Base-by-base conservation (phyloP, 2,329 filamentous ascomycete species). In the Corniculantispora saksenae region DNA sequence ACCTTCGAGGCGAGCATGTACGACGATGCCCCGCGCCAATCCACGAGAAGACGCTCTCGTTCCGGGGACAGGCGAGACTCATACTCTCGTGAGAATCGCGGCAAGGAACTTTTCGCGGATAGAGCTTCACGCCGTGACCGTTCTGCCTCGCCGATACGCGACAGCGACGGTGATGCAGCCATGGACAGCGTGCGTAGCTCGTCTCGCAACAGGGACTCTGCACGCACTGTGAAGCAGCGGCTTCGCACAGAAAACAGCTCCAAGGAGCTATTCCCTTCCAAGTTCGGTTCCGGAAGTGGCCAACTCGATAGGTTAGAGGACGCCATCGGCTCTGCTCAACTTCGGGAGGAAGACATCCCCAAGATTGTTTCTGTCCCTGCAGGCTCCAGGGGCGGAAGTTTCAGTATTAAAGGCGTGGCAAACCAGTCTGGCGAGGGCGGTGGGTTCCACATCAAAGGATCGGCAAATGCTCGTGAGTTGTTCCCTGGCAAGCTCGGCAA, bases 1-100 rank as follows among this genome's bases (percentile, higher is more conserved):
- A 78, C 80, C 0, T 94, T 93, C 70, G 88, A 91, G 71, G 91
- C 89, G 43, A 91, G 86, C 72, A 90, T 97, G 82, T 97, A 96
- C 76, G 93, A 95, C 69, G 93, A 97, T 71, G 85, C 77, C 19
- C 78, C 81, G 25, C 61, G 61, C 13, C 78, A 75, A 12, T 64
- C 72, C 2, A 58, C 72, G 40, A 68, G 61, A n/a, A 69, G 70
- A 57, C 69, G 72, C 58, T 75, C 73, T 4, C 72, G 70, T 19
- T 66, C 65, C 12, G 71, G 70, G 10, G 77, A 76, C 21, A 72
- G 70, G 4, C 66, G 68, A 23, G 70, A 70, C 8, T 75, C 75
- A 8, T 73, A 73, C 35, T 68, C 74, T 4, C 67, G 70, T 4
- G 74, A 75, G 48, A 87, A 86, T 67, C 77, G 78, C 15, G 80